Base-by-base conservation (phyloP, 257 asterid genomes). In the Datura wrightii region DNA sequence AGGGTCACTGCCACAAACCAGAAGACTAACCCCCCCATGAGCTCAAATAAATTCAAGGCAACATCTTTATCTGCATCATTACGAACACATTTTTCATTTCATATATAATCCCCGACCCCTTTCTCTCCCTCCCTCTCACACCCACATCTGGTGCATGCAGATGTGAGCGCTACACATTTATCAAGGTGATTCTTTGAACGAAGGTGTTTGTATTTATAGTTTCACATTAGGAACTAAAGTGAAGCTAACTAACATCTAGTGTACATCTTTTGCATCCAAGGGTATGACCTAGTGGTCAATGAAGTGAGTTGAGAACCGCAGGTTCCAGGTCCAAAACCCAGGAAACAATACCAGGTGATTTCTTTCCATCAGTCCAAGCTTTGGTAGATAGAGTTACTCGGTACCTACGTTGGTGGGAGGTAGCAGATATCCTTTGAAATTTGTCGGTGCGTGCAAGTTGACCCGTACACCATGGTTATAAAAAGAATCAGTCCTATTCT, bases 81-180 rank as follows among this genome's bases (percentile, higher is more conserved):
- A 60, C 9, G 67, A 31, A 19, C 67, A 9, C 11, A 58, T n/a
- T 34, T 58, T 18, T 58, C 10, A 48, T 58, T 58, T 58, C 63
- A 58, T 58, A 58, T 18, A 0, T 48, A 48, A 10, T 19, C 5
- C 79, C 34, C 37, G 18, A 9, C 54, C 34, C 52, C 54, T 66
- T 66, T 66, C 74, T 11, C 37, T 10, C 18, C 6, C 56, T 42
- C n/a, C 37, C 37, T 18, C 79, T n/a, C 79, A 44, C 59, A 1
- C 19, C 39, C 80, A 74, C n/a, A 48, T 46, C 59, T 11, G 59
- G 34, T 48, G 80, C 80, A 48, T 10, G 80, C 56, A 74, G 59
- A 74, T 46, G 19, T 46, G 11, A 19, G 42, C 1, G 10, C 16
- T 19, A 74, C 60, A 74, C 48, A 74, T 74, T 39, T 70, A 70